These are phyloP conservation scores for Azolla pinnata DNA, from an alignment of 75 land plant species.

Conservation along the genomic window DNA sequence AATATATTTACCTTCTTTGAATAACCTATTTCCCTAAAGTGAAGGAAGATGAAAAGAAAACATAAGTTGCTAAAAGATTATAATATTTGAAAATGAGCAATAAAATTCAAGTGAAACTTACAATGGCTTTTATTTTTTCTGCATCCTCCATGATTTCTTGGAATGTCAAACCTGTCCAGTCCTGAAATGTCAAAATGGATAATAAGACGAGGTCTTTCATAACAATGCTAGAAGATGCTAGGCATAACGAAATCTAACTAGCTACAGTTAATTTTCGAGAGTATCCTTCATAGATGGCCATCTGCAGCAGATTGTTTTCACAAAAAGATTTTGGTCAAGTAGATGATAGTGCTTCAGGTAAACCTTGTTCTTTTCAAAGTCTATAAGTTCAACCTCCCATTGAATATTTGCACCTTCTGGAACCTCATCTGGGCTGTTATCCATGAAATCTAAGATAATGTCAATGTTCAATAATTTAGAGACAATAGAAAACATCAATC, in stretches of 20 bases:
- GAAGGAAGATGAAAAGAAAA: not conserved
- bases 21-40: slow-evolving; percentile 91
- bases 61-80: not conserved
- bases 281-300: no score
- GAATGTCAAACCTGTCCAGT: slow-evolving; percentile 87
- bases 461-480: no score
- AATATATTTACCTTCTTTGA: slow-evolving; percentile 87
- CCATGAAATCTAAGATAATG: no score
- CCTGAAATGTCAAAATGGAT: slow-evolving; percentile 36
- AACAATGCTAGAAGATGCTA: no score
- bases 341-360: not conserved
- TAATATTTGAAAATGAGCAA: not conserved
- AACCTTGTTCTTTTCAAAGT: slow-evolving; percentile 74
- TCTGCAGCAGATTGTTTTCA: no score
- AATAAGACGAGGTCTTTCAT: no score
- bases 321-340: not conserved
- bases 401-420: slow-evolving; percentile 83
- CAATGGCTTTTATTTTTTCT: slow-evolving; percentile 69
- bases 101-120: slow-evolving; percentile 20
- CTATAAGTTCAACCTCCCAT: slow-evolving; percentile 92
- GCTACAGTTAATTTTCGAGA: no score
- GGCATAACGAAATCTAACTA: no score
- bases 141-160: slow-evolving; percentile 84
- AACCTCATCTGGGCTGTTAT: slow-evolving; percentile 63
- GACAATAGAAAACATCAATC: no score